Percentiles rank a stretch among this genome's conserved stretches.
Evolutionary conservation across 257 asterid species (phyloP).

Genomic region (Lycium ferocissimum): DNA sequence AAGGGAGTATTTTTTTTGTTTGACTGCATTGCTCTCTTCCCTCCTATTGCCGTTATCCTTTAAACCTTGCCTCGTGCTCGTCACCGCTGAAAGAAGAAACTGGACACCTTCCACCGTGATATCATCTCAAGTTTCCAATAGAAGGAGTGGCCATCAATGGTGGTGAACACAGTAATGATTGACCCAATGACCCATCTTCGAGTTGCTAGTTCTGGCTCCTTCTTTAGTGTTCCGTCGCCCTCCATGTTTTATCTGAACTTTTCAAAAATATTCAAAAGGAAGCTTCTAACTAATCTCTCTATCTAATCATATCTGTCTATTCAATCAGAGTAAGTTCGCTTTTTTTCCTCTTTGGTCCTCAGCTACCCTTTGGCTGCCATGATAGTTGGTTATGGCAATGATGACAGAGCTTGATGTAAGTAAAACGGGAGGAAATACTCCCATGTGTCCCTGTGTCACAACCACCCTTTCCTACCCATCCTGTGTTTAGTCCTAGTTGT

Average conservation of each 20-base stretch:
- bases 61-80: not conserved
- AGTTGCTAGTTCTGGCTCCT: not conserved
- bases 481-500: not conserved
- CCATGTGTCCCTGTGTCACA: not conserved
- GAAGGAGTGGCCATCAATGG: slow-evolving; percentile 11
- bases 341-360: not conserved
- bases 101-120: not conserved
- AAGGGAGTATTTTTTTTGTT: not conserved
- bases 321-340: not conserved
- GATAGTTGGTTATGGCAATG: not conserved
- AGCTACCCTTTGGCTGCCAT: not conserved
- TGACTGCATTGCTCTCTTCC: not conserved
- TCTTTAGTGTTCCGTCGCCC: not conserved
- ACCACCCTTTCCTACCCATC: not conserved
- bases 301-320: not conserved
- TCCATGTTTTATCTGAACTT: slow-evolving; percentile 18
- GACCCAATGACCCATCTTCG: not conserved
- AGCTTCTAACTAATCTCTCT: slow-evolving; percentile 18
- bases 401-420: not conserved
- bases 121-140: not conserved
- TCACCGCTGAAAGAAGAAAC: not conserved
- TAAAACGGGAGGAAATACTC: not conserved
- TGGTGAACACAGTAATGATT: not conserved
- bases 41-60: not conserved
- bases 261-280: not conserved